Conservation (phyloP, 2,329 filamentous ascomycete species). For the Epichloe aotearoae region DNA sequence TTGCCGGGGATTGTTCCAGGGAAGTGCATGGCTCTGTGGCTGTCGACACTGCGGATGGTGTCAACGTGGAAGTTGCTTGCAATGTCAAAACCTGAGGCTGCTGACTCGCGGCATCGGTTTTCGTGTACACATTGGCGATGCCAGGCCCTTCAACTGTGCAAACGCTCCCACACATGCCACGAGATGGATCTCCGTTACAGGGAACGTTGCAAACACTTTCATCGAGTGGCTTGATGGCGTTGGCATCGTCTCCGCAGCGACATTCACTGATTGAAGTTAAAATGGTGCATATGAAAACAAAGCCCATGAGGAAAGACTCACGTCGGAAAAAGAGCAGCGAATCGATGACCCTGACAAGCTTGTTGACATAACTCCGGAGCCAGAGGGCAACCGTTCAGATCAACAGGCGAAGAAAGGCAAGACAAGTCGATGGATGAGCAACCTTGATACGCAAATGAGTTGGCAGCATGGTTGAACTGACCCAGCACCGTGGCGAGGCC, state of each 20-base stretch:
- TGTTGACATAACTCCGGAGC: conserved; percentile 16
- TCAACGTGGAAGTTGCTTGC: conserved; percentile 4
- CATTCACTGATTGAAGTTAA: conserved; percentile 17
- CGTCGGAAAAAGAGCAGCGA: conserved; percentile 20
- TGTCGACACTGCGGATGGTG: conserved; percentile 1
- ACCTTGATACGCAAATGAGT: conserved; percentile 15
- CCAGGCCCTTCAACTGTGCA: conserved; percentile 14
- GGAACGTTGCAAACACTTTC: conserved; percentile 19
- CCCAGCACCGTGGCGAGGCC: conserved; percentile 11
- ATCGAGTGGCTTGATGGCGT: conserved; percentile 15
- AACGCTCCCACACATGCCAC: conserved; percentile 21
- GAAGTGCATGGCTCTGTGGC: conserved; percentile 1
- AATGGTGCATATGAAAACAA: accelerated
- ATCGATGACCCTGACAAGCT: conserved; percentile 15
- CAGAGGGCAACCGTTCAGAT: conserved; percentile 11
- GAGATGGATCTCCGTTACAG: conserved; percentile 16
- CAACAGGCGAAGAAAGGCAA: conserved; percentile 14
- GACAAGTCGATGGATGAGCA: conserved; percentile 16
- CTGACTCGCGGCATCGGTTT: conserved; percentile 7
- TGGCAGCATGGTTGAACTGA: conserved; percentile 9
- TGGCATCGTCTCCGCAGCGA: conserved; percentile 21
- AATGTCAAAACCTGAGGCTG: conserved; percentile 2
- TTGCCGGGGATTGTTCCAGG: background rate
- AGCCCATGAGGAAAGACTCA: conserved; percentile 8
- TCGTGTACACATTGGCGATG: conserved; percentile 21